Evolutionary conservation across 192 early-diverging fungal species (phyloP).

Genomic region (Chytriomyces hyalinus): DNA sequence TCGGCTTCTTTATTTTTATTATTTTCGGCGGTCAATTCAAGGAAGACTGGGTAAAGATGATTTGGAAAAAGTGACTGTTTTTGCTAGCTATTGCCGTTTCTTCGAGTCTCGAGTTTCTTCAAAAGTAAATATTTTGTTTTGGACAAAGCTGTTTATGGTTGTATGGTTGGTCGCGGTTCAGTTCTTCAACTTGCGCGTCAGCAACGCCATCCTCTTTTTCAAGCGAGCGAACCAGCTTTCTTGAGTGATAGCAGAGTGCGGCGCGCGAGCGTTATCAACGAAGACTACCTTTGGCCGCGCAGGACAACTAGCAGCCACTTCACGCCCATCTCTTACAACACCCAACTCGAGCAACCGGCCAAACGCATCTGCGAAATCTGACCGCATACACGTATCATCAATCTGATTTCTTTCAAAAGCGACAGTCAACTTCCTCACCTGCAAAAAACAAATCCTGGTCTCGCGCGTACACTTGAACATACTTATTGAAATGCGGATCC

Average conservation of each 20-base stretch:
- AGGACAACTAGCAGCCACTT: background rate
- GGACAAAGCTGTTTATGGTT: no score
- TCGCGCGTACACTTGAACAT: constrained; percentile 67
- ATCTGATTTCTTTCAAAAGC: no score
- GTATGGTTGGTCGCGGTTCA: no score
- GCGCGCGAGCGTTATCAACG: background rate
- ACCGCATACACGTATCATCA: no score
- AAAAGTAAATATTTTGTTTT: no score
- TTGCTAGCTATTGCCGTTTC: no score
- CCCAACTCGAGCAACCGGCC: constrained; percentile 89
- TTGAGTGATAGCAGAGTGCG: no score
- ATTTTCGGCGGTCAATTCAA: background rate
- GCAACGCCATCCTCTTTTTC: no score
- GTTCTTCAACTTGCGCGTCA: no score
- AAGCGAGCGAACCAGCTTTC: no score
- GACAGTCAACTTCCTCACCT: background rate
- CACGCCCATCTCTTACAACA: constrained; percentile 39
- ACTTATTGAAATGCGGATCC: constrained; percentile 61
- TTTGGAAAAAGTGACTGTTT: background rate
- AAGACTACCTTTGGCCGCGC: background rate
- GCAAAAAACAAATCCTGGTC: constrained; percentile 73
- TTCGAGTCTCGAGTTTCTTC: no score
- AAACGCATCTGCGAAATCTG: constrained; percentile 86
- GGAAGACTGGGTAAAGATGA: background rate
- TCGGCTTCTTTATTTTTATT: background rate